Base-by-base conservation (phyloP, 371 early-diverging fungal species). In the Mucor piriformis region DNA sequence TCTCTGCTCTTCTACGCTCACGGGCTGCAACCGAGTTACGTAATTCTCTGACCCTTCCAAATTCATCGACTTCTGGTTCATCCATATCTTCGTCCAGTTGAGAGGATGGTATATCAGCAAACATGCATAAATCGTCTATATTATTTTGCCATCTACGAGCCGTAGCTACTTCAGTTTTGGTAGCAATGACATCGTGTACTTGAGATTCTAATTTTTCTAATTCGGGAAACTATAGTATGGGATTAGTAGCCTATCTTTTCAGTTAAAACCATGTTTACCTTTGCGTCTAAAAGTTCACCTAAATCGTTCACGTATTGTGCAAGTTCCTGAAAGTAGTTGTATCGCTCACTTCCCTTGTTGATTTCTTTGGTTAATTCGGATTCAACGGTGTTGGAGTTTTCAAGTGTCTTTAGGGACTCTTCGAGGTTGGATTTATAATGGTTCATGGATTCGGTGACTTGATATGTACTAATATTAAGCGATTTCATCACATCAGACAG, bases 271-370 rank as follows among this genome's bases (percentile, higher is more conserved):
- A 8, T 29, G 6, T 8, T 27, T 61, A 86, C 86, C 79, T 88
- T 88, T 24, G 74, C 83, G 65, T 91, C 92, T 37, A 89, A 75
- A 56, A 89, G 85, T 35, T 86, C 87, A 2, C 84, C 88, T 43
- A 89, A 65, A 57, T 87, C 85, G 20, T 82, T 78, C 18, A 86
- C 74, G 66, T 77, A 88, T 1, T 78, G 73, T 25, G 73, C 66
- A n/a, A 89, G 63, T 23, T 84, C 79, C 56, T 88, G 88, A 64
- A 86, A 91, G 63, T 85, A 91, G 16, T 75, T 82, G 61, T 88
- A 89, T 25, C 88, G 78, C 8, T 67, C 63, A 37, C 84, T 81
- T 0, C 78, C 69, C 6, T 64, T 70, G 47, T 76, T 53, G 24
- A 86, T 73, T 51, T 84, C 83, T 1, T 64, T 70, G 1, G 70